These are phyloP conservation scores for Auricularia sp. DNA, from an alignment of 768 basidiomycete species.

Conservation along the genomic window DNA sequence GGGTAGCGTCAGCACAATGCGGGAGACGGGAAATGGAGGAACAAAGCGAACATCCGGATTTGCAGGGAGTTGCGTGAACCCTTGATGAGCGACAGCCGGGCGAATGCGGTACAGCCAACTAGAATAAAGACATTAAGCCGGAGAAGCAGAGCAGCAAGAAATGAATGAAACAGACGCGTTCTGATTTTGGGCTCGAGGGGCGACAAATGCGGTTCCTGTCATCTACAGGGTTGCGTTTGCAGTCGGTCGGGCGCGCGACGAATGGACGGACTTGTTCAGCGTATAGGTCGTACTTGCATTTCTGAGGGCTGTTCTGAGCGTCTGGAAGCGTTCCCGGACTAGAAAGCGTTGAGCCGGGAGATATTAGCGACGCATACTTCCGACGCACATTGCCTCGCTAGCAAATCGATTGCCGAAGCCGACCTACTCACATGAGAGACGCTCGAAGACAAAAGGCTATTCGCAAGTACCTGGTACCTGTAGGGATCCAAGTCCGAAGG, in stretches of 20 bases:
- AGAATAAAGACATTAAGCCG: background rate
- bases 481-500: conserved; percentile 8
- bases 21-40: background rate
- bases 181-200: conserved; percentile 44
- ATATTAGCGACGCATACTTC: background rate
- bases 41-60: conserved; percentile 44
- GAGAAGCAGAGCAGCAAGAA: too few relatives aligned
- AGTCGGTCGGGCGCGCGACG: background rate
- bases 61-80: conserved; percentile 42
- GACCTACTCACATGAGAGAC: conserved; percentile 5
- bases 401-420: conserved; percentile 12
- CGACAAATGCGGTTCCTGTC: conserved; percentile 50
- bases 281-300: conserved; percentile 52
- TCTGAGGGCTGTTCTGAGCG: conserved; percentile 55
- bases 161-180: conserved; percentile 30
- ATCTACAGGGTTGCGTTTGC: conserved; percentile 26
- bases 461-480: conserved; percentile 10
- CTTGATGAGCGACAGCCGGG: conserved; percentile 57
- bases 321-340: conserved; percentile 48
- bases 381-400: conserved; percentile 10
- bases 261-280: conserved; percentile 38
- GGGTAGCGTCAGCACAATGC: background rate
- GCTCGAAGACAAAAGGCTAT: background rate
- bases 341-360: background rate
- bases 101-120: conserved; percentile 61